Evolutionary conservation across 108 stramenopile genomes (phyloP), one percentile per base, ranked within the genome.

Genomic region (Asterionellopsis glacialis): DNA sequence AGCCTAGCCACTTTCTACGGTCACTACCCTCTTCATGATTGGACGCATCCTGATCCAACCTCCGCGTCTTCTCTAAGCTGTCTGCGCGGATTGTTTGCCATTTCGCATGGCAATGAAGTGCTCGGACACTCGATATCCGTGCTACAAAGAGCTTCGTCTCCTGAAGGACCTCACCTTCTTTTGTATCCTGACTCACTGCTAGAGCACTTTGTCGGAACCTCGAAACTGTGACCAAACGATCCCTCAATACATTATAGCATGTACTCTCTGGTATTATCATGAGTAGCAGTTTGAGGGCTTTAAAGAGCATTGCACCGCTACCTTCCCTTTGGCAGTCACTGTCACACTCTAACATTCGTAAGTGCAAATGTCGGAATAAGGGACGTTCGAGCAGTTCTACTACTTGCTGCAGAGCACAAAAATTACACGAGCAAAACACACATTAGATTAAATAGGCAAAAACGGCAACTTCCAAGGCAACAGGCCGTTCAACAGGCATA

Each of bases 251-350:
- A 51, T 67, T 68, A 65, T 88, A 93, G 55, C 81, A 84, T 33
- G 88, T 87, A 59, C 88, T 88, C 59, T 90, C 88, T 3, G 91
- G 91, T 4, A 93, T 53, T 9, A 89, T 68, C 91, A 93, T 93
- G 43, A 90, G 62, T 13, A 93, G 64, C 1, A 76, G 72, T 55
- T 82, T 84, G 41, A 93, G 63, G 1, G 75, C 68, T 38, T 75
- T 81, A 64, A 89, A 93, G 23, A 93, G 64, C 91, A 93, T 93
- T 3, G 86, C 79, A 0, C 91, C 91, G 52, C 86, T 90, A 45
- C 88, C 91, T 66, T 93, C 91, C 27, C 63, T 58, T 11, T 57
- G 25, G 0, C 83, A 80, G 50, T 89, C 77, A 24, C 76, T 79
- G 39, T 89, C 88, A 26, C 71, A 70, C 45, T 93, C 88, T 56